Evolutionary conservation across 352 stramenopile genomes (phyloP).

Genomic region (Lagenidium giganteum): DNA sequence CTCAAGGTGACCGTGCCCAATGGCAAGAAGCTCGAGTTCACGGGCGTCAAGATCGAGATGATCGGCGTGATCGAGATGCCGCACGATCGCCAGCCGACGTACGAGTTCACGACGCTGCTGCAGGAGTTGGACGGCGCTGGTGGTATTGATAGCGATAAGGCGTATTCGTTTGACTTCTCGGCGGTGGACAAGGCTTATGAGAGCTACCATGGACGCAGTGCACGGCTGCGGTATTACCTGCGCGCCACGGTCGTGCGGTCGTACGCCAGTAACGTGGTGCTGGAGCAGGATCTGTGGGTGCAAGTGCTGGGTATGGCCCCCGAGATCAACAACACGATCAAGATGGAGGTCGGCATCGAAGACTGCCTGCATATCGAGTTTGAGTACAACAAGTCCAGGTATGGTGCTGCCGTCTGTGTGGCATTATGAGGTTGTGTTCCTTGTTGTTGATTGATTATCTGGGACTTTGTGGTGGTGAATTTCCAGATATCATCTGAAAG

Average conservation of each 20-base stretch:
- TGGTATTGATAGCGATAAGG: slow-evolving; percentile 34
- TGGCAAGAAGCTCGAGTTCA: slow-evolving; percentile 94
- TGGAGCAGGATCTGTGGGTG: slow-evolving; percentile 94
- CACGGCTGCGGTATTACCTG: slow-evolving; percentile 95
- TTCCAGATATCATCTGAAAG: slow-evolving; percentile 88
- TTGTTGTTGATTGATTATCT: too few relatives aligned
- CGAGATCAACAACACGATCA: slow-evolving; percentile 90
- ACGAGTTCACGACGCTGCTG: slow-evolving; percentile 92
- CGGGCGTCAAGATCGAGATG: slow-evolving; percentile 95
- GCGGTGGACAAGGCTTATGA: slow-evolving; percentile 95
- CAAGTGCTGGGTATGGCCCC: slow-evolving; percentile 65
- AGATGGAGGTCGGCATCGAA: slow-evolving; percentile 99
- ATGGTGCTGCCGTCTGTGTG: slow-evolving; percentile 25
- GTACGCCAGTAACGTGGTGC: slow-evolving; percentile 87
- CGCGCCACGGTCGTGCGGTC: slow-evolving; percentile 89
- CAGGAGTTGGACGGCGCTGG: slow-evolving; percentile 88
- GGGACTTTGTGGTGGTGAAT: too few relatives aligned
- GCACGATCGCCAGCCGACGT: slow-evolving; percentile 65
- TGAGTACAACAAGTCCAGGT: slow-evolving; percentile 96
- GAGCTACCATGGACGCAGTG: slow-evolving; percentile 95
- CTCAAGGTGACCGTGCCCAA: slow-evolving; percentile 72
- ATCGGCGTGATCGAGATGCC: slow-evolving; percentile 92
- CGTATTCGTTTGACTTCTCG: slow-evolving; percentile 92
- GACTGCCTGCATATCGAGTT: slow-evolving; percentile 99
- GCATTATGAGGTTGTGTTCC: too few relatives aligned